Base-by-base conservation (phyloP, 2,329 filamentous ascomycete species). In the Cordyceps tenuipes region DNA sequence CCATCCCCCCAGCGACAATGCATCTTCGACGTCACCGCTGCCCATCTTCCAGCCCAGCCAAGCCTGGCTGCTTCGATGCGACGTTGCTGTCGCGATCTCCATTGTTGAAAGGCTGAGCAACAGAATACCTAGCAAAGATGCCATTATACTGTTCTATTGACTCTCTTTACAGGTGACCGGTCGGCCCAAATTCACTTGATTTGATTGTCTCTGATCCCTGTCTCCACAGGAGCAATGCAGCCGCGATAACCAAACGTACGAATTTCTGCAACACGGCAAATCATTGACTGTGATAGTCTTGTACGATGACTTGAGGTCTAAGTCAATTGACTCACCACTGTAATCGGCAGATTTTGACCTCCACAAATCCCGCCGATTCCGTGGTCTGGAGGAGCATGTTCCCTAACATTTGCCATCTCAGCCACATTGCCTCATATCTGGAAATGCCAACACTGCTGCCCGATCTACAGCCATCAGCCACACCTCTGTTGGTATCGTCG, bases 21-120 rank as follows among this genome's bases (percentile, higher is more conserved):
- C 46, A 59, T 52, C 39, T 19, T 59, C 56, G 47, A 59, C 48
- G 56, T 59, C 56, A 59, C 56, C 15, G 17, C 12, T 23, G 10
- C 43, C 46, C 36, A 34, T 21, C 46, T 50, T 10, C 36, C 46
- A 21, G 34, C n/a, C 43, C 43, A 5, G 41, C 36, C 41, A 23
- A 19, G 17, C 9, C 23, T 23, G 31, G 26, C 52, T 36, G 44
- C 15, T 43, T 43, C 39, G 17, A 39, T 57, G 54, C 44, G 31
- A 48, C 44, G 15, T 39, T 26, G 31, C 29, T 19, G 29, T 39
- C 44, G 19, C 39, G 44, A 34, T 13, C 41, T n/a, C 29, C 29
- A 56, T 31, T 3, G 19, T n/a, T 19, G 21, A 55, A 23, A 44
- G 3, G 9, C 5, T 21, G 36, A n/a, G 50, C 50, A n/a, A 19